Evolutionary conservation across 352 stramenopile genomes (phyloP).

Genomic region (Pythium chondricola): DNA sequence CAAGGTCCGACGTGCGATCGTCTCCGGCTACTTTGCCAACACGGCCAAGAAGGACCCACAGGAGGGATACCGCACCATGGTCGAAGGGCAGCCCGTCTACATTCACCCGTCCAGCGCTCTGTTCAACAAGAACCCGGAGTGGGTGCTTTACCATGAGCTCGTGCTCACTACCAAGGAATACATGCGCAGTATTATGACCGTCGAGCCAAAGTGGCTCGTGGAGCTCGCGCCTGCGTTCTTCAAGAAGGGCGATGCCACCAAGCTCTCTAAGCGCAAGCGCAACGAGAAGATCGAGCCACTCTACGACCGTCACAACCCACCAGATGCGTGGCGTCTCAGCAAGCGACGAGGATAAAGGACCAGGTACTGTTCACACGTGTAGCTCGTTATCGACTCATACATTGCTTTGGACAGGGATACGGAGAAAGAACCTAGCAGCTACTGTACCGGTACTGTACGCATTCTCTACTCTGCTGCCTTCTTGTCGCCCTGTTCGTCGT

Average conservation of each 20-base stretch:
- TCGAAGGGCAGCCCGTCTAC: conserved; percentile 98
- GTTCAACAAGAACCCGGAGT: conserved; percentile 99
- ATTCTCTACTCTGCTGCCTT: too few species aligned
- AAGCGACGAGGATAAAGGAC: conserved; percentile 87
- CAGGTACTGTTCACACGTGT: background rate
- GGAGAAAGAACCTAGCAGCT: too few species aligned
- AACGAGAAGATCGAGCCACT: conserved; percentile 99
- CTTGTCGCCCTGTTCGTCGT: background rate
- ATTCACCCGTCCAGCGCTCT: conserved; percentile 97
- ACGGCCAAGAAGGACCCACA: conserved; percentile 99
- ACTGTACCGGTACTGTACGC: too few species aligned
- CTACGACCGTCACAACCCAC: conserved; percentile 97
- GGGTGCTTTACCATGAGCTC: conserved; percentile 98
- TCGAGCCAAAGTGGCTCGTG: conserved; percentile 99
- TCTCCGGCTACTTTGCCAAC: conserved; percentile 98
- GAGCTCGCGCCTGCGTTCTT: conserved; percentile 96
- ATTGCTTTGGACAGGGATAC: too few species aligned
- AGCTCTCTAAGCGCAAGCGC: conserved; percentile 96
- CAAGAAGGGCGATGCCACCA: conserved; percentile 96
- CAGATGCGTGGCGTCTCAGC: conserved; percentile 95
- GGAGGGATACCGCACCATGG: conserved; percentile 97
- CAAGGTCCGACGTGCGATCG: conserved; percentile 97
- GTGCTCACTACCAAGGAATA: conserved; percentile 96
- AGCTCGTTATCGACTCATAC: too few species aligned
- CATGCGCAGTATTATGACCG: conserved; percentile 99